phyloP scores from a whole-genome alignment of 805 yeast species.

The Suhomyces faveliae region DNA sequence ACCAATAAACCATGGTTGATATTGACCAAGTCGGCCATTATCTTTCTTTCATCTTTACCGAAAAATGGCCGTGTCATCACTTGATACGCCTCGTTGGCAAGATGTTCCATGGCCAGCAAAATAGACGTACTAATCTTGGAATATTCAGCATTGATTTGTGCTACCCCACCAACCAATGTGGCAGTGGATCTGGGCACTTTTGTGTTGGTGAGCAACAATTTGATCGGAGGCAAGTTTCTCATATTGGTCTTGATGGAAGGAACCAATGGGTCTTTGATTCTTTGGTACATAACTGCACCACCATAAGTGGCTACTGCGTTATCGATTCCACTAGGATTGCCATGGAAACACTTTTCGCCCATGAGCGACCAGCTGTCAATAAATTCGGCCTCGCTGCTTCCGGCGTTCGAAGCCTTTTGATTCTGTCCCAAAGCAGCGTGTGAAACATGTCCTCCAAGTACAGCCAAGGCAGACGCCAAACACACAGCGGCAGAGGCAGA shows the following conservation, averaged over 20 bases:
- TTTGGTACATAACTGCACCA: conserved; percentile 89
- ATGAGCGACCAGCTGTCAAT: conserved; percentile 86
- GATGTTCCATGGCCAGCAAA: conserved; percentile 70
- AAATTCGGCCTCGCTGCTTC: conserved; percentile 48
- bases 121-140: conserved; percentile 59
- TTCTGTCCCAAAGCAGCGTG: conserved; percentile 33
- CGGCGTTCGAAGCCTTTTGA: conserved; percentile 31
- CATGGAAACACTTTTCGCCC: conserved; percentile 95
- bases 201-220: conserved; percentile 78
- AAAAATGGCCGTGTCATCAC: conserved; percentile 55
- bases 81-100: conserved; percentile 71
- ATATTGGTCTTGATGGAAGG: conserved; percentile 67
- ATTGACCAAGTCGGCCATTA: conserved; percentile 61
- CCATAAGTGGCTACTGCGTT: conserved; percentile 95
- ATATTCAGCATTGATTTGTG: conserved; percentile 47
- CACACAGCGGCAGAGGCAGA: conserved; percentile 90
- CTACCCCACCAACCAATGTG: conserved; percentile 74
- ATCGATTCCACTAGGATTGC: conserved; percentile 95
- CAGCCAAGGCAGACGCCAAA: conserved; percentile 68
- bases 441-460: conserved; percentile 54
- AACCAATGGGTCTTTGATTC: conserved; percentile 48
- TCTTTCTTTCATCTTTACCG: conserved; percentile 35
- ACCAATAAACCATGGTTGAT: conserved; percentile 87
- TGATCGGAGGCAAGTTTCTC: conserved; percentile 71
- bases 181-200: conserved; percentile 87